Base-by-base conservation (phyloP, 805 yeast genomes). In the Ogataea henricii region DNA sequence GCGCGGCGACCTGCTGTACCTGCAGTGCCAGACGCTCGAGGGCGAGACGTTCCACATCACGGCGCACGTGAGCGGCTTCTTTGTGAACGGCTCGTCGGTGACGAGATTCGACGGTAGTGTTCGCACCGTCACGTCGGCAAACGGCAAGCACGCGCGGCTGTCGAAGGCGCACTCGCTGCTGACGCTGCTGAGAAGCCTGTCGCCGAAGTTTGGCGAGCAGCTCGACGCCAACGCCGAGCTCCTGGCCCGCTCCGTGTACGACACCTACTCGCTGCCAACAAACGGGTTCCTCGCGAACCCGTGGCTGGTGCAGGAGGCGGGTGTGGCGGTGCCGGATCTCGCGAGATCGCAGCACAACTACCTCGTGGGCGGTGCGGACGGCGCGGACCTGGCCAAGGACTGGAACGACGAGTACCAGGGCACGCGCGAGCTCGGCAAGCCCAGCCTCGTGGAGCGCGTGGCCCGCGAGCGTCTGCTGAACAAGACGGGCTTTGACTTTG, bases 401-500 rank as follows among this genome's bases (percentile, higher is more conserved):
- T 91, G 95, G 87, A 90, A 90, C 65, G 96, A 87, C 55, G 97
- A 94, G 58, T 82, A 82, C 61, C 98, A 94, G 71, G 76, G 89
- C 2, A 76, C 89, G 40, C 79, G 82, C 53, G 97, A 90, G 55
- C 74, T 89, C 52, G 82, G 89, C 26, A 71, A 74, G 29, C 61
- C 73, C 1, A 65, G 78, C 20, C 67, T 89, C 45, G 47, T 52
- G 8, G 90, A 87, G 52, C 78, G 91, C 52, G 73, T 89, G 41
- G 69, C 83, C 40, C 78, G 91, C 57, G 99, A 94, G 63, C 81
- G 84, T 56, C 67, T 89, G 45, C 70, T 89, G 48, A 81, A 82
- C 63, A 85, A 85, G 61, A 76, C 84, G 21, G 75, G 86, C 40
- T 81, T 77, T 57, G 96, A 89, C 40, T 94, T 92, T 70, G 81